A percentile compares a stretch with the other conserved stretches of the same genome.
Conservation (phyloP, 805 yeast species). For the Candida tallmaniae region DNA sequence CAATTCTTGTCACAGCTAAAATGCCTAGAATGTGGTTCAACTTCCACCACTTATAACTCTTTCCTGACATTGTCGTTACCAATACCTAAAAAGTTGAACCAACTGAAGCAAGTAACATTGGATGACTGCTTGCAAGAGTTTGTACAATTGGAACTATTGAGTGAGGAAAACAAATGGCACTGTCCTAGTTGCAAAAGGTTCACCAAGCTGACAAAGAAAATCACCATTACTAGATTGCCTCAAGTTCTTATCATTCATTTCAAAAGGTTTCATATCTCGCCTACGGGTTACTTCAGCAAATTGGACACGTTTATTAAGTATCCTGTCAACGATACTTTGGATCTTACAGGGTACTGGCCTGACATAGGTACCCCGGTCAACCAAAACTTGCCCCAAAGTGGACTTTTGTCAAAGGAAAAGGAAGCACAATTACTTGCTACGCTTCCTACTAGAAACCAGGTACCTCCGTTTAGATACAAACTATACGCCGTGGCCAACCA, state of each 20-base stretch:
- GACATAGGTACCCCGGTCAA: constrained; percentile 28
- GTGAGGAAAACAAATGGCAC: constrained; percentile 77
- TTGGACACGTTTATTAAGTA: constrained; percentile 63
- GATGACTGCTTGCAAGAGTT: constrained; percentile 74
- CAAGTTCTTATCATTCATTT: constrained; percentile 75
- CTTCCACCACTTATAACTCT: constrained; percentile 84
- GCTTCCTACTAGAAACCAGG: constrained; percentile 66
- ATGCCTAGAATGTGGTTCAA: constrained; percentile 66
- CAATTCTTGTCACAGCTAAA: constrained; percentile 76
- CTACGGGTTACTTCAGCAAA: constrained; percentile 48
- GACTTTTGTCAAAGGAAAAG: constrained; percentile 28
- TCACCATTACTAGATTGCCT: constrained; percentile 76
- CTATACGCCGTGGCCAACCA: constrained; percentile 82
- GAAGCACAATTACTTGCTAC: constrained; percentile 44
- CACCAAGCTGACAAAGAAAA: constrained; percentile 61
- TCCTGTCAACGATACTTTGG: constrained; percentile 54
- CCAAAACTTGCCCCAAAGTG: constrained; percentile 9
- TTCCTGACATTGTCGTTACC: constrained; percentile 80
- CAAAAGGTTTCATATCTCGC: constrained; percentile 62
- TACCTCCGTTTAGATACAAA: constrained; percentile 73
- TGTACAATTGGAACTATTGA: constrained; percentile 67
- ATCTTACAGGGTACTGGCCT: constrained; percentile 74
- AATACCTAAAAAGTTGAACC: constrained; percentile 48
- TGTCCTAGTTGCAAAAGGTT: constrained; percentile 71
- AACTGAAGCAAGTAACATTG: constrained; percentile 28